Base-by-base conservation (phyloP, 352 stramenopile species). In the Pythium biforme region DNA sequence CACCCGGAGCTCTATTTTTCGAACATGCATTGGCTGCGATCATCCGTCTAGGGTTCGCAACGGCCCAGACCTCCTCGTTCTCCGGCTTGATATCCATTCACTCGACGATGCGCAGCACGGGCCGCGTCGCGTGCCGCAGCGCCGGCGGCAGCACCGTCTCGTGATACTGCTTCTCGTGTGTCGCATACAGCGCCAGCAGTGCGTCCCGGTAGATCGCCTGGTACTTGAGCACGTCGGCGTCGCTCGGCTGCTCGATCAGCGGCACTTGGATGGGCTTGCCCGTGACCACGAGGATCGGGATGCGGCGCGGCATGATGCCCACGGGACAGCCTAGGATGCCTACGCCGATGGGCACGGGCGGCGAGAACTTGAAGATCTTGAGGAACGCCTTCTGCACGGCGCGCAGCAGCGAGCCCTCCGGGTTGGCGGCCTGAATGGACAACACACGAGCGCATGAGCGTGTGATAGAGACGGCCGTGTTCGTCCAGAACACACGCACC, bases 111-210 rank as follows among this genome's bases (percentile, higher is more conserved):
- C 56, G 67, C 34, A 83, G 67, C 43, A 51, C 47, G 6, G 75
- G 69, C 0, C 46, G 48, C 14, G 54, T 67, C 39, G 63, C 45
- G 39, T 62, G 60, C 14, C 69, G 74, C 33, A 81, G 53, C 23
- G 69, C 48, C n/a, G 58, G 19, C 6, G 66, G 70, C 11, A 81
- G 47, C 31, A 81, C 64, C 14, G 71, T 59, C 43, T 77, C 63
- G 54, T 79, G 77, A 40, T 81, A 88, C 17, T 63, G 50, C 43
- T 64, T 41, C 39, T 73, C 68, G 56, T 90, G 77, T 14, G 78
- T 70, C 33, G 76, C 58, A 56, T 80, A 88, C n/a, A 89, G 70
- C 39, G 73, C 66, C 47, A 76, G 56, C 17, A 89, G 64, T 45
- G 66, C 76, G 1, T 51, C 52, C 17, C 71, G 73, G 49, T 89